Base-by-base conservation (phyloP, 148 eudicot genomes). In the Vaccinium vitisidaea region DNA sequence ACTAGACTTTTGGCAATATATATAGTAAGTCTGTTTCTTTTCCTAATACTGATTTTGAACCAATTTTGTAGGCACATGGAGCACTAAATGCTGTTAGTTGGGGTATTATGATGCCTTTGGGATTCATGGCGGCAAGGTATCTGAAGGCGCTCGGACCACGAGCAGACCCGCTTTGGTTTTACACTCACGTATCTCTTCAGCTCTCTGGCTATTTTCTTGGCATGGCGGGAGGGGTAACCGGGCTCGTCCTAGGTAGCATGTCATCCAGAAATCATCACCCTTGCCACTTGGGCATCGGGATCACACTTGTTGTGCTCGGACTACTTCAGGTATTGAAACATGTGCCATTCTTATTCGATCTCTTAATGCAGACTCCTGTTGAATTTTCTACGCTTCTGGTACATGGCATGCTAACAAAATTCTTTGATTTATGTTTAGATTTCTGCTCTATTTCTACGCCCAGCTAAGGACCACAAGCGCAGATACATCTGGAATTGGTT, bases 71-170 rank as follows among this genome's bases (percentile, higher is more conserved):
- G 39, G 39, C 39, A 36, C 39, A 36, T 36, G 39, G 39, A 36
- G 39, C 2, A 0, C 39, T 36, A 36, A 36, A 36, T 36, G 3
- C 39, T 36, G 4, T 36, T 2, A 36, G 39, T 36, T 36, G 39
- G 39, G 39, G 39, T 36, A 36, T 36, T 36, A 36, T 36, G 3
- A 36, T 36, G 79, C 87, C 87, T 0, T 4, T 85, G 11, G 87
- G 87, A 30, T 50, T 82, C 6, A 74, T 85, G 70, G 18, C 36
- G 6, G 87, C 84, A 10, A 85, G 87, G 70, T 65, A 65, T 23
- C 32, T 65, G 25, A 65, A 65, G 70, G 32, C 70, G 4, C 5
- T 65, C 32, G 15, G 32, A 23, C 70, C 30, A 65, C 70, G 32
- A 65, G 32, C 70, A 65, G 15, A 65, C 30, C 70, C 70, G 23